These are phyloP conservation scores for Aspergillus ochraceoroseus DNA, from an alignment of 2,329 filamentous ascomycete species.

Conservation along the genomic window DNA sequence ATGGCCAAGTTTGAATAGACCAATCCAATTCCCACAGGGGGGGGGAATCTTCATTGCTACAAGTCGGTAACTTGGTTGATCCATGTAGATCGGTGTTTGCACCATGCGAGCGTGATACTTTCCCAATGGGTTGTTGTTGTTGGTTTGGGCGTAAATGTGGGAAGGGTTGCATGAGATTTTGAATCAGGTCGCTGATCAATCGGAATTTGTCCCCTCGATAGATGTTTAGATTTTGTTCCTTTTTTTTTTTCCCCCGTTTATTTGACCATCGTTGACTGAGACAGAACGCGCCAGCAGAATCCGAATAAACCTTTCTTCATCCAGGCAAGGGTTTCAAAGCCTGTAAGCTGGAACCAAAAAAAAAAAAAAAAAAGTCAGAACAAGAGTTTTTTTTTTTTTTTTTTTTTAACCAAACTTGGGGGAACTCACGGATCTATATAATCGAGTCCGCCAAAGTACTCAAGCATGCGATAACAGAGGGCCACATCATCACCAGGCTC, in stretches of 20 bases:
- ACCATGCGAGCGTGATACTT: conserved; percentile 12
- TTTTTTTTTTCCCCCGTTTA: background rate
- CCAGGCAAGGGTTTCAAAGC: conserved; percentile 24
- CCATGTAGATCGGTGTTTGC: conserved; percentile 31
- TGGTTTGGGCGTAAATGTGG: conserved; percentile 9
- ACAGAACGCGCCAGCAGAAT: conserved; percentile 1
- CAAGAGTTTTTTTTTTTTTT: conserved; percentile 1
- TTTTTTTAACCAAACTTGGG: background rate
- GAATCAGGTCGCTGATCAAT: conserved; percentile 9
- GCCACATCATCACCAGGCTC: conserved; percentile 43
- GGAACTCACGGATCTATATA: conserved; percentile 43
- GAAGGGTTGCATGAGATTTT: conserved; percentile 6
- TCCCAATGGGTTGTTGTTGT: conserved; percentile 11
- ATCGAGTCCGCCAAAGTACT: conserved; percentile 48
- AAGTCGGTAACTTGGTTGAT: conserved; percentile 36
- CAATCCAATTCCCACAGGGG: conserved; percentile 35
- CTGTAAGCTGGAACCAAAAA: conserved; percentile 13
- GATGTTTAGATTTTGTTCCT: no score
- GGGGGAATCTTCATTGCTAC: conserved; percentile 41
- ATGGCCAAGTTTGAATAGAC: conserved; percentile 36
- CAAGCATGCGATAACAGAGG: conserved; percentile 48
- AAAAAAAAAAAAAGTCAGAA: conserved; percentile 2
- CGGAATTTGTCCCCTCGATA: background rate
- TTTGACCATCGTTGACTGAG: no score
- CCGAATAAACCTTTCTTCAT: conserved; percentile 19